A percentile compares a stretch with the other conserved stretches of the same genome.
Evolutionary conservation across 208 protist genomes (phyloP).

Genomic region (Wallacemonas sp.): DNA sequence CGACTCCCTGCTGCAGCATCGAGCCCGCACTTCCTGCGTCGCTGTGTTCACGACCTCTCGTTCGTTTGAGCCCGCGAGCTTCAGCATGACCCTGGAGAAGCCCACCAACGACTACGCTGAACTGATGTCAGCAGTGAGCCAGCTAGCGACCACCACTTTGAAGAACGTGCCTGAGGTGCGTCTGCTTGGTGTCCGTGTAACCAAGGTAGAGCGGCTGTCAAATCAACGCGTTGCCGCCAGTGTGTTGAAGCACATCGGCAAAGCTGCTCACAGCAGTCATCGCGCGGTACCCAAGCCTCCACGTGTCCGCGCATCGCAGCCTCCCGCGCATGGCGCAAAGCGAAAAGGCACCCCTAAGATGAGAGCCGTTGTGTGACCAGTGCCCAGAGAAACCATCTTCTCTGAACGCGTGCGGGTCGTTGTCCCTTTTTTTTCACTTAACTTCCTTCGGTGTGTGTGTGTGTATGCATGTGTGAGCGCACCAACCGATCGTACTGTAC

Average conservation of each 20-base stretch:
- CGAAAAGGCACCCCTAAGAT: too few relatives aligned
- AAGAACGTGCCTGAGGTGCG: slow-evolving; percentile 26
- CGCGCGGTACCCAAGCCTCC: too few relatives aligned
- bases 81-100: slow-evolving; percentile 26
- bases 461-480: too few relatives aligned
- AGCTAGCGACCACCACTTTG: slow-evolving; percentile 21
- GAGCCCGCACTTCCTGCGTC: slow-evolving; percentile 15
- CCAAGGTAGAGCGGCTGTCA: slow-evolving; percentile 18
- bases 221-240: slow-evolving; percentile 19
- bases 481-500: too few relatives aligned
- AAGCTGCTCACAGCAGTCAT: slow-evolving; percentile 14
- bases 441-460: too few relatives aligned
- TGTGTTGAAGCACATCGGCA: slow-evolving; percentile 6
- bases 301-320: too few relatives aligned
- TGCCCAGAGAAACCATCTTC: too few relatives aligned
- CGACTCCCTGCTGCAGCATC: slow-evolving; percentile 23
- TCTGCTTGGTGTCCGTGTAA: slow-evolving; percentile 38
- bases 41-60: slow-evolving; percentile 28
- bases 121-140: slow-evolving; percentile 11
- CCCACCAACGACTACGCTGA: slow-evolving; percentile 20
- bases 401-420: too few relatives aligned
- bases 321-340: too few relatives aligned
- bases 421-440: too few relatives aligned
- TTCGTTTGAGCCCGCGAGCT: slow-evolving; percentile 20
- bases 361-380: too few relatives aligned